Base-by-base conservation (phyloP, 306 rosid genomes). In the Neltuma alba region DNA sequence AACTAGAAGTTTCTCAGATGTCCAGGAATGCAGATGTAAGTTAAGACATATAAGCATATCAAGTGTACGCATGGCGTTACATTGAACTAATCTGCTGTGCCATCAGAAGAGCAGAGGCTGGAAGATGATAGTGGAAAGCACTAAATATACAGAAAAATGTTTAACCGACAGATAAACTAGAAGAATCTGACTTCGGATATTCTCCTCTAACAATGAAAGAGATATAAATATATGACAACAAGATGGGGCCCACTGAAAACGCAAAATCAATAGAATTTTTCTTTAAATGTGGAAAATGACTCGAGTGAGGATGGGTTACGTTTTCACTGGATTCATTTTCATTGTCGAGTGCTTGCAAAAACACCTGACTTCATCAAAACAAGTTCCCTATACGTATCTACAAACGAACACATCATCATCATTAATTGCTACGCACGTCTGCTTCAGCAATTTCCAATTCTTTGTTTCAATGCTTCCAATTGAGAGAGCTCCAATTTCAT, bases 341-440 rank as follows among this genome's bases (percentile, higher is more conserved):
- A 47, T 0, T 50, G 57, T 50, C 7, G 7, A 9, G 7, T 38
- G 7, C n/a, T n/a, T n/a, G 36, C 36, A 48, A 48, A 18, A 0
- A 48, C 18, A 28, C 34, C 18, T 1, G 16, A 20, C 27, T 1
- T 25, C 0, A 47, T 11, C 10, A 58, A 28, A 58, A 13, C 64
- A 58, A 18, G 55, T 75, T 55, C 16, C 44, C 72, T 33, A 57
- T 27, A 74, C 55, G 70, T 80, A 47, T 27, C 27, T 64, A 40
- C 69, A 30, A 80, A 40, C 69, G 9, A 37, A 20, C 28, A 8
- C 28, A 20, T 36, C 67, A 31, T 36, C 55, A 30, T 30, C 7
- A 18, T 76, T 15, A 11, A 5, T 37, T 48, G n/a, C 31, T 15
- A 31, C 14, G 3, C 9, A 1, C 16, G 44, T 33, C 11, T 36